phyloP scores from a whole-genome alignment of 768 basidiomycete species.

The Daedalea quercina region DNA sequence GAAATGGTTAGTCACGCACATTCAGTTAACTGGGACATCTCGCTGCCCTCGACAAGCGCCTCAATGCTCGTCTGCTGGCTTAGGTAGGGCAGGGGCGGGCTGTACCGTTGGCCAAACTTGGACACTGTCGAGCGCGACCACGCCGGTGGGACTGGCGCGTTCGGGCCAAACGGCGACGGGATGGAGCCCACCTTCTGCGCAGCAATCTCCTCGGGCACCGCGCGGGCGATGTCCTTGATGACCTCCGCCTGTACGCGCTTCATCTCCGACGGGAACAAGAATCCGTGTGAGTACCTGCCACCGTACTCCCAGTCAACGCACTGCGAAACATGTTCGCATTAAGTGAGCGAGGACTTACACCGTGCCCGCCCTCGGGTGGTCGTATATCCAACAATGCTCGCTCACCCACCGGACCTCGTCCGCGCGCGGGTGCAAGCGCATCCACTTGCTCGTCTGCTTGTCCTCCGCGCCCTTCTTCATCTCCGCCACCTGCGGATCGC shows the following conservation, averaged over 20 bases:
- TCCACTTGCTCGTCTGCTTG: conserved; percentile 91
- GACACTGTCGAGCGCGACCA: conserved; percentile 84
- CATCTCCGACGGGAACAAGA: conserved; percentile 87
- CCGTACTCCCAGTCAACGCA: conserved; percentile 4
- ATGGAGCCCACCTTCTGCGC: conserved; percentile 17
- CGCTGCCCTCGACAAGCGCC: conserved; percentile 88
- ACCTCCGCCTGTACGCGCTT: conserved; percentile 57
- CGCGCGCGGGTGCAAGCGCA: conserved; percentile 76
- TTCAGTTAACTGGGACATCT: conserved; percentile 67
- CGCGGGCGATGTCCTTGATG: conserved; percentile 41
- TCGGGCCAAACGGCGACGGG: conserved; percentile 14
- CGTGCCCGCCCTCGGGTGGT: conserved; percentile 90
- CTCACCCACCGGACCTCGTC: conserved; percentile 80
- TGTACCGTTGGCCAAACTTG: conserved; percentile 74
- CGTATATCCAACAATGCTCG: conserved; percentile 97
- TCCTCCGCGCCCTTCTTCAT: conserved; percentile 83
- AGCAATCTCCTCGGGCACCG: conserved; percentile 13
- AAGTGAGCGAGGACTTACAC: conserved; percentile 43
- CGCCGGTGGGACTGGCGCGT: conserved; percentile 40
- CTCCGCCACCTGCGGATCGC: conserved; percentile 58
- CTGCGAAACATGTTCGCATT: background rate
- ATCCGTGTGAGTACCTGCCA: conserved; percentile 88
- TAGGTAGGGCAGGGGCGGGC: conserved; percentile 59
- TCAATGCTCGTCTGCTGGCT: conserved; percentile 72
- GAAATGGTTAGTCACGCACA: too few species aligned